Evolutionary conservation across 768 basidiomycete species (phyloP).

Genomic region (Calocera viscosa): DNA sequence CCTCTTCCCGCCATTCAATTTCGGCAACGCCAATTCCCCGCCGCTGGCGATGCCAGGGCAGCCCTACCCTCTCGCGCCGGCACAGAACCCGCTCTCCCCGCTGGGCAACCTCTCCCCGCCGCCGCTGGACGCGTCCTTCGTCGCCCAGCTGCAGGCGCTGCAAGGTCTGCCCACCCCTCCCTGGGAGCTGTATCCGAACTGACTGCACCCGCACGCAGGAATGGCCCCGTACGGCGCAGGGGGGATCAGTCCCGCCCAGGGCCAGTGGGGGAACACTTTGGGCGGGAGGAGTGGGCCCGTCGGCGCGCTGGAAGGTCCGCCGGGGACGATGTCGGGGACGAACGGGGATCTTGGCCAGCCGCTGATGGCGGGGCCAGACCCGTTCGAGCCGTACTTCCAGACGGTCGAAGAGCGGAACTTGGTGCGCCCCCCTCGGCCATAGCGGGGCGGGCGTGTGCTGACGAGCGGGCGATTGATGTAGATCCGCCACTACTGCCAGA

Average conservation of each 20-base stretch:
- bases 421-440: conserved; percentile 10
- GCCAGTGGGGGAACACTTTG: neutral
- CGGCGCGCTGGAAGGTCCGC: neutral
- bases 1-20: neutral
- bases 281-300: neutral
- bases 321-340: neutral
- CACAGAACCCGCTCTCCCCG: neutral
- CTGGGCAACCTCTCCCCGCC: neutral
- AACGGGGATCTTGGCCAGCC: neutral
- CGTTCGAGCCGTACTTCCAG: conserved; percentile 18
- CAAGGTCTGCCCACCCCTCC: neutral
- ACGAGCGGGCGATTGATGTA: conserved; percentile 20
- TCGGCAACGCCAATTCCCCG: neutral
- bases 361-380: conserved; percentile 14
- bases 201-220: neutral
- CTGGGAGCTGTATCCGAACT: neutral
- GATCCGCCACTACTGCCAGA: conserved; percentile 36
- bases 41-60: neutral
- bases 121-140: neutral
- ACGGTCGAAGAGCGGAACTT: conserved; percentile 18
- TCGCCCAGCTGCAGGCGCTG: neutral
- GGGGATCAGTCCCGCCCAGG: neutral
- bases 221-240: neutral
- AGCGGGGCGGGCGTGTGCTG: neutral
- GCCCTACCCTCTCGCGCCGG: neutral